Conservation (phyloP, 305 asterid genomes). For the Fraxinus albicans region DNA sequence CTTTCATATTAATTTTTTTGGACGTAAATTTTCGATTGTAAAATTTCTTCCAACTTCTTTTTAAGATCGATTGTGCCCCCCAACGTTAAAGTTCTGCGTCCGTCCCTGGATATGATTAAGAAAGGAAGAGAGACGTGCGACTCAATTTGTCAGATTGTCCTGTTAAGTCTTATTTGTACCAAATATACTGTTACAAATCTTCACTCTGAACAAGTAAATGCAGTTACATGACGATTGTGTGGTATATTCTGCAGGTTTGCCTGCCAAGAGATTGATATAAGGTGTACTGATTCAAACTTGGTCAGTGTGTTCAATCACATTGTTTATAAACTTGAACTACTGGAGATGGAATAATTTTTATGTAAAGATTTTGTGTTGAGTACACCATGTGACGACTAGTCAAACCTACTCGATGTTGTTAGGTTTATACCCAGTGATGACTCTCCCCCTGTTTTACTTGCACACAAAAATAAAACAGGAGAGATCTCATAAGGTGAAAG, state of each 20-base stretch:
- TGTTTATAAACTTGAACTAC: background rate
- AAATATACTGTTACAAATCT: background rate
- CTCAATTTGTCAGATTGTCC: no score
- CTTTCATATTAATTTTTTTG: no score
- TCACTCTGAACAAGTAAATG: no score
- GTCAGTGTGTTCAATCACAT: constrained; percentile 34
- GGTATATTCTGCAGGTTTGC: constrained; percentile 56
- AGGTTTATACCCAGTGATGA: background rate
- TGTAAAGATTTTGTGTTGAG: background rate
- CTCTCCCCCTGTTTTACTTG: background rate
- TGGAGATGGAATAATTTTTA: no score
- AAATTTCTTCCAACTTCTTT: no score
- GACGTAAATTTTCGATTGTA: no score
- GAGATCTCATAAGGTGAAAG: background rate
- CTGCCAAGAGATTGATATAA: constrained; percentile 81
- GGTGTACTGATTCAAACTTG: constrained; percentile 68
- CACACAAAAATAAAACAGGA: no score
- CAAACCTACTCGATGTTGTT: background rate
- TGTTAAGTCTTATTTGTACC: background rate
- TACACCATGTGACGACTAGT: background rate
- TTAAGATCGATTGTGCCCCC: no score
- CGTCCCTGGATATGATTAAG: no score
- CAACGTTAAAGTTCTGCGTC: no score
- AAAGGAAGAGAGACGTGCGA: no score
- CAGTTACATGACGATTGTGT: background rate